A percentile compares a stretch with the other conserved stretches of the same genome.
Evolutionary conservation across 495 filamentous ascomycete genomes (phyloP).

Genomic region (Aspergillus haitiensis): DNA sequence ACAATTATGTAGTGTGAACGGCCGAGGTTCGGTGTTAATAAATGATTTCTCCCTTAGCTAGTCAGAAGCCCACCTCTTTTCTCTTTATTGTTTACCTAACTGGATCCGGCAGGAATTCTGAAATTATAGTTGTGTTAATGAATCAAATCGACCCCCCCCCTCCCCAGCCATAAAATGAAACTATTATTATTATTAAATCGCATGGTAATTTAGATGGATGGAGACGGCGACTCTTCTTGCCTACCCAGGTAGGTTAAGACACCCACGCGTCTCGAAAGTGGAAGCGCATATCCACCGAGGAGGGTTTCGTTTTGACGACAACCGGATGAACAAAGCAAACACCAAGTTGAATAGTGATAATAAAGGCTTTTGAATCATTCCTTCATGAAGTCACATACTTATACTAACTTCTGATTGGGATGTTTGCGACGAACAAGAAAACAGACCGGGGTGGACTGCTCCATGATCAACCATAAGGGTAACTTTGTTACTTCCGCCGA

Average conservation of each 20-base stretch:
- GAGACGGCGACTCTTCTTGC: no score
- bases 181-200: no score
- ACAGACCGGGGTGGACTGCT: slow-evolving; percentile 1
- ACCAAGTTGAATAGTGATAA: neutral
- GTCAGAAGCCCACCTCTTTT: neutral
- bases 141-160: no score
- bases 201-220: no score
- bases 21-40: neutral
- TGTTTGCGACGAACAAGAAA: slow-evolving; percentile 1
- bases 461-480: slow-evolving; percentile 11
- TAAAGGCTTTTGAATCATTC: neutral
- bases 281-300: no score
- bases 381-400: slow-evolving; percentile 2
- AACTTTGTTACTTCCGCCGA: slow-evolving; percentile 10
- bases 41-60: neutral
- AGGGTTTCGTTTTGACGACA: no score
- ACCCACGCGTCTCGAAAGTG: no score
- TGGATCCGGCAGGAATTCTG: neutral
- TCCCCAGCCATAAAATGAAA: no score
- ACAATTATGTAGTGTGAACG: neutral
- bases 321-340: no score
- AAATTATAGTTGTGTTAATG: neutral
- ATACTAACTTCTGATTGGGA: slow-evolving; percentile 4
- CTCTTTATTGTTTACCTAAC: neutral
- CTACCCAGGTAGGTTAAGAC: no score